Conservation (phyloP, 495 filamentous ascomycete species). For the Aspergillus biplanus region DNA sequence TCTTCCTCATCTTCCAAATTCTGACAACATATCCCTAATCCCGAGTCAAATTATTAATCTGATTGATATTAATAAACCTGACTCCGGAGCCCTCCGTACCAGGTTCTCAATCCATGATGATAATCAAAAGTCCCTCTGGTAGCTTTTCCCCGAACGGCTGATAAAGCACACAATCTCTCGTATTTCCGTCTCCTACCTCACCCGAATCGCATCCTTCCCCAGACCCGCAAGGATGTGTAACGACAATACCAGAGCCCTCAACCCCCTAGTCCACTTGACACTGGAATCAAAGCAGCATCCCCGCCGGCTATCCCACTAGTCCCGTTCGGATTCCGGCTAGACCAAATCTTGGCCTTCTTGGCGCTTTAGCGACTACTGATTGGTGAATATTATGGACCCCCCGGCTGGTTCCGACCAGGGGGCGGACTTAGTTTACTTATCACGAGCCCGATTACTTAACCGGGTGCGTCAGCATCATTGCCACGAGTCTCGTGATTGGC, state of each 20-base stretch:
- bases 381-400: conserved; percentile 13
- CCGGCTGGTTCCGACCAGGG: conserved; percentile 22
- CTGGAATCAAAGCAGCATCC: background rate
- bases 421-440: conserved; percentile 6
- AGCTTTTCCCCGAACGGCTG: too few relatives aligned
- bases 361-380: conserved; percentile 4
- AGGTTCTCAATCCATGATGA: too few relatives aligned
- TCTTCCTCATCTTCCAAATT: background rate
- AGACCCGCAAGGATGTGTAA: background rate
- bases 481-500: conserved; percentile 12
- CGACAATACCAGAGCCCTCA: background rate
- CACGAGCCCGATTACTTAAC: conserved; percentile 9
- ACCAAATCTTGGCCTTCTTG: conserved; percentile 24
- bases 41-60: conserved; percentile 3
- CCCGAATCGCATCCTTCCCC: conserved; percentile 5
- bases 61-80: too few relatives aligned
- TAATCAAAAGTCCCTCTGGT: too few relatives aligned
- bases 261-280: background rate
- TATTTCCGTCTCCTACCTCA: background rate
- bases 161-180: too few relatives aligned
- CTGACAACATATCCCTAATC: conserved; percentile 5
- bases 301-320: conserved; percentile 6
- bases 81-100: too few relatives aligned
- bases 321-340: conserved; percentile 14
- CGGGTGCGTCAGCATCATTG: conserved; percentile 17